Evolutionary conservation across 148 eudicot species (phyloP).

Genomic region (Rheum nobile): DNA sequence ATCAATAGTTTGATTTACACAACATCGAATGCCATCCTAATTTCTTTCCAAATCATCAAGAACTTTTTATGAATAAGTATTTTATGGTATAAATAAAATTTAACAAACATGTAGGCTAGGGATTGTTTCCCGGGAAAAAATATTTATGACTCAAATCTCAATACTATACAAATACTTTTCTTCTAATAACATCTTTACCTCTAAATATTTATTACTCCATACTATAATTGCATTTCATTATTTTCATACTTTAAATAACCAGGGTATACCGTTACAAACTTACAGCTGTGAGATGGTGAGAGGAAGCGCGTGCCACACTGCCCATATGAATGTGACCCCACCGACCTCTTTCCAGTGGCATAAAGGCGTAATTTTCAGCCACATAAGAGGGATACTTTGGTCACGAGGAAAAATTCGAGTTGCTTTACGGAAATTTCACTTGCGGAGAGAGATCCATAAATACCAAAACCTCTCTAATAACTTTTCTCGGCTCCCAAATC

Average conservation of each 20-base stretch:
- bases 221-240: no score
- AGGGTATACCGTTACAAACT: neutral
- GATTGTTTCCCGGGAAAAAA: no score
- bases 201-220: neutral
- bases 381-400: neutral
- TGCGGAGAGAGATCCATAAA: constrained; percentile 6
- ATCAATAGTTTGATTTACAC: no score
- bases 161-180: no score
- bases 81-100: no score
- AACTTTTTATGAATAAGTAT: no score
- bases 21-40: no score
- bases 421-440: neutral
- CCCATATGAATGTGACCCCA: neutral
- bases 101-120: no score
- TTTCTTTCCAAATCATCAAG: no score
- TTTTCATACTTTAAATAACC: neutral
- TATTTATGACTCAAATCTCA: no score
- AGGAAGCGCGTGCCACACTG: neutral
- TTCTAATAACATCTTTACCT: no score
- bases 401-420: neutral
- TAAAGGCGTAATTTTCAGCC: neutral
- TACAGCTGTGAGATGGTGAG: neutral
- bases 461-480: neutral
- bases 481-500: constrained; percentile 7
- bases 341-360: neutral